Evolutionary conservation across 192 early-diverging fungal species (phyloP), one percentile per base, ranked within the genome.

Genomic region (Pilobolus umbonatus): DNA sequence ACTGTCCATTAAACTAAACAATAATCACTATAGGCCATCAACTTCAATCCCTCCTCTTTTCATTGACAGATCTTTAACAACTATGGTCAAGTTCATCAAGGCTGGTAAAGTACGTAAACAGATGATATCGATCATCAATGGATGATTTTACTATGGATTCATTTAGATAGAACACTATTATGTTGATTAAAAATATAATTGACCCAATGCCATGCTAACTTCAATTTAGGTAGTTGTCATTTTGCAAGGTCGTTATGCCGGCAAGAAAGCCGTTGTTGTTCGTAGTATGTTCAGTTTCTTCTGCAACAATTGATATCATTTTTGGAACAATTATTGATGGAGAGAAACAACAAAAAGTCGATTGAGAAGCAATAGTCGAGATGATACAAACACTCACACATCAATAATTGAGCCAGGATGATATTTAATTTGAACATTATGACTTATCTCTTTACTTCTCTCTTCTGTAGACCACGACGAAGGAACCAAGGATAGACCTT

Each of bases 211-310:
- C 19, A 24, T 34, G 11, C 3, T 43, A 3, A 44, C 34, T 29
- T 57, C n/a, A 9, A n/a, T 28, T 15, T 83, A 98, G 91, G 95
- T 98, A 67, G 95, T 94, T 63, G 88, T 99, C 61, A 79, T 99
- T 75, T 91, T 98, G 64, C 93, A 96, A 77, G 97, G 95, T 67
- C 91, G 97, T 60, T 91, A 92, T 71, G 97, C 97, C 78, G 97
- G 97, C 72, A 97, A 95, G 87, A 99, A 99, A 85, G 95, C 95
- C 72, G 95, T 99, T 69, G 94, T 99, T 66, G 88, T 98, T 75
- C 94, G 94, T 81, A 90, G 71, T 73, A 67, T 35, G 65, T 50
- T 64, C n/a, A n/a, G n/a, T n/a, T n/a, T n/a, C n/a, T n/a, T n/a
- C n/a, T n/a, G n/a, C n/a, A n/a, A n/a, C n/a, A n/a, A n/a, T n/a